These are phyloP conservation scores for Podaxis rugospora DNA, from an alignment of 768 basidiomycete species.

Conservation along the genomic window DNA sequence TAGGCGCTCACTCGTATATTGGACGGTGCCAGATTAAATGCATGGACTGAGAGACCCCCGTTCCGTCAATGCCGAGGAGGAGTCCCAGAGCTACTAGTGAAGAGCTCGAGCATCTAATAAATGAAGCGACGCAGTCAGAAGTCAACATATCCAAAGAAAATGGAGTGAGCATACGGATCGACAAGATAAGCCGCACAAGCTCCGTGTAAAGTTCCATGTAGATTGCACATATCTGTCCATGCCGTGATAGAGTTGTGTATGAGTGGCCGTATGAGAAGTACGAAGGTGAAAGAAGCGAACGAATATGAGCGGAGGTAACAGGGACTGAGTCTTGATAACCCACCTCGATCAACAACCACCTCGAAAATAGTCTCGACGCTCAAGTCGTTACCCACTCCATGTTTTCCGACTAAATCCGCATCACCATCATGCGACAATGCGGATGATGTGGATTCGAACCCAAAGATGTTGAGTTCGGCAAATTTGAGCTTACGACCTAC, in stretches of 20 bases:
- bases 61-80: conserved; percentile 33
- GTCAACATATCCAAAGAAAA: not conserved
- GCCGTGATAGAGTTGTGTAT: not conserved
- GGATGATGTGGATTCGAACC: not conserved
- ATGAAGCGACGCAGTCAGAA: not conserved
- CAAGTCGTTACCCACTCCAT: conserved; percentile 6
- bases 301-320: not conserved
- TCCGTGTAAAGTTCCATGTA: conserved; percentile 45
- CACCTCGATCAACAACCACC: conserved; percentile 33
- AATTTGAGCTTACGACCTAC: conserved; percentile 34
- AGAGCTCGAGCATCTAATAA: conserved; percentile 37
- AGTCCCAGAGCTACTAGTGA: conserved; percentile 38
- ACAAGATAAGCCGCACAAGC: conserved; percentile 53
- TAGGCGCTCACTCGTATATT: conserved; percentile 10
- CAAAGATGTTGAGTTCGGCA: conserved; percentile 32
- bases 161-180: conserved; percentile 37
- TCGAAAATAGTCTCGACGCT: conserved; percentile 34
- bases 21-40: conserved; percentile 46
- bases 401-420: not conserved
- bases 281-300: not conserved
- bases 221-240: conserved; percentile 53
- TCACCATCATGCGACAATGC: not conserved
- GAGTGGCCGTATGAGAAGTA: too few relatives aligned
- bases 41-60: conserved; percentile 48
- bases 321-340: not conserved